These are phyloP conservation scores for Xerocomus nothofagi DNA, from an alignment of 1,284 basidiomycete species.

Conservation along the genomic window DNA sequence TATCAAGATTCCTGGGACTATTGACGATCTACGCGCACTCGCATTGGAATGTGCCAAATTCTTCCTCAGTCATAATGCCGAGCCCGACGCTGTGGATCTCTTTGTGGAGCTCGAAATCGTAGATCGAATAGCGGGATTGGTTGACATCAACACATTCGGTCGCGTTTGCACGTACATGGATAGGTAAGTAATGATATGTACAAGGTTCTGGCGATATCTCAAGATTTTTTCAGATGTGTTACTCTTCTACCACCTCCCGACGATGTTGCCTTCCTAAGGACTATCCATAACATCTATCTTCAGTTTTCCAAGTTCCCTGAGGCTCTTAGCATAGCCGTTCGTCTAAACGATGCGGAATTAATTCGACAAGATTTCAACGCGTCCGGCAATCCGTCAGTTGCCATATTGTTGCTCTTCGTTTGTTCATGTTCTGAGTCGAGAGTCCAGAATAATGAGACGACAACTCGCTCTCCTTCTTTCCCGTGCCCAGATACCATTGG, in stretches of 20 bases:
- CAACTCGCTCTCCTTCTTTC: conserved; percentile 95
- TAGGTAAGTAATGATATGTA: conserved; percentile 52
- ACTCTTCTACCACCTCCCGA: conserved; percentile 93
- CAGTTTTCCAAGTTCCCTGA: conserved; percentile 90
- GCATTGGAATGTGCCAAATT: conserved; percentile 90
- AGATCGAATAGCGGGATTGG: conserved; percentile 70
- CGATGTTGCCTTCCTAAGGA: conserved; percentile 87
- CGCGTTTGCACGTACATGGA: conserved; percentile 99
- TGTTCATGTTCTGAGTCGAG: conserved; percentile 15
- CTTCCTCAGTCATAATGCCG: conserved; percentile 92
- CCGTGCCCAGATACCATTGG: conserved; percentile 87
- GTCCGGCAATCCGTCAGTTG: conserved; percentile 77
- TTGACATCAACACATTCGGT: conserved; percentile 87
- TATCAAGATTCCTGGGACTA: conserved; percentile 46
- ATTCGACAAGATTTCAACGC: conserved; percentile 86
- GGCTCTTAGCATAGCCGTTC: conserved; percentile 86
- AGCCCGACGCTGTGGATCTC: conserved; percentile 97
- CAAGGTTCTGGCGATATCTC: conserved; percentile 10
- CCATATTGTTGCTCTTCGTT: not conserved
- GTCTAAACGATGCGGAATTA: conserved; percentile 80
- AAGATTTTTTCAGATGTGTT: conserved; percentile 64
- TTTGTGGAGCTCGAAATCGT: conserved; percentile 95
- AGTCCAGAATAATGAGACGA: conserved; percentile 81
- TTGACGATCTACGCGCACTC: conserved; percentile 75
- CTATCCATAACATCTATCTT: conserved; percentile 90